Percentiles rank a stretch among this genome's conserved stretches.
phyloP scores from a whole-genome alignment of 139 green algal species.

The Mychonastes homosphaera region DNA sequence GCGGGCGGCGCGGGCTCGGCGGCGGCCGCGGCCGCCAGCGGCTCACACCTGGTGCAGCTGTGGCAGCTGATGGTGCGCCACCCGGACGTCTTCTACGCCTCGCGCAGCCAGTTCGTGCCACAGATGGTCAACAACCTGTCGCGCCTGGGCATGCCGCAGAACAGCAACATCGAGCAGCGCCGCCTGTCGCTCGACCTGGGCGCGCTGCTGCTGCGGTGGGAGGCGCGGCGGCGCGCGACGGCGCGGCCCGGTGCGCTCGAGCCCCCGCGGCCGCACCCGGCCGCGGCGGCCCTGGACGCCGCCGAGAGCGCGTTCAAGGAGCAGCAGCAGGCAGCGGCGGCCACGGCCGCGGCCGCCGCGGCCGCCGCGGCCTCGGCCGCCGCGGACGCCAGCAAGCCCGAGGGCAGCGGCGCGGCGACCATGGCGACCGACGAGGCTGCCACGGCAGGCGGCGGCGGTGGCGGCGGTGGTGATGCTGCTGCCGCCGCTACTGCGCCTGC shows the following conservation, averaged over 20 bases:
- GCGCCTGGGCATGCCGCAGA: slow-evolving; percentile 49
- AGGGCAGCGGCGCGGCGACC: too few relatives aligned
- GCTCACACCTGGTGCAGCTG: slow-evolving; percentile 71
- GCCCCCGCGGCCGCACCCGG: too few relatives aligned
- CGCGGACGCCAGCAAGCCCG: too few relatives aligned
- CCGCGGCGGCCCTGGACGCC: too few relatives aligned
- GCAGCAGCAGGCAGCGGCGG: not conserved
- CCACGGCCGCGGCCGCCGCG: not conserved
- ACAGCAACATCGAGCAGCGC: slow-evolving; percentile 63
- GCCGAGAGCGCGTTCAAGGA: too few relatives aligned
- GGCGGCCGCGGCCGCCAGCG: slow-evolving; percentile 43
- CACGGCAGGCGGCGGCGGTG: not conserved
- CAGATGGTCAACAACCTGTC: slow-evolving; percentile 82
- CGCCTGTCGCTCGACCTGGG: slow-evolving; percentile 83
- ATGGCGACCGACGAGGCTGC: too few relatives aligned
- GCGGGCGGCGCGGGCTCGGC: too few relatives aligned
- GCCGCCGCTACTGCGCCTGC: too few relatives aligned
- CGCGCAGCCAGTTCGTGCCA: slow-evolving; percentile 66
- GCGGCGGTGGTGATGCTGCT: too few relatives aligned
- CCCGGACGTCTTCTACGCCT: slow-evolving; percentile 70
- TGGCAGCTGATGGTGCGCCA: slow-evolving; percentile 88
- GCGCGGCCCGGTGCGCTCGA: too few relatives aligned
- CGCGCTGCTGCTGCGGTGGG: slow-evolving; percentile 79
- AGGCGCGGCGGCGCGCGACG: slow-evolving; percentile 33
- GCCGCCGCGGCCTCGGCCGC: too few relatives aligned